Evolutionary conservation across 768 basidiomycete species (phyloP), one percentile per base, ranked within the genome.

Genomic region (Strobilomyces echinocephalus): DNA sequence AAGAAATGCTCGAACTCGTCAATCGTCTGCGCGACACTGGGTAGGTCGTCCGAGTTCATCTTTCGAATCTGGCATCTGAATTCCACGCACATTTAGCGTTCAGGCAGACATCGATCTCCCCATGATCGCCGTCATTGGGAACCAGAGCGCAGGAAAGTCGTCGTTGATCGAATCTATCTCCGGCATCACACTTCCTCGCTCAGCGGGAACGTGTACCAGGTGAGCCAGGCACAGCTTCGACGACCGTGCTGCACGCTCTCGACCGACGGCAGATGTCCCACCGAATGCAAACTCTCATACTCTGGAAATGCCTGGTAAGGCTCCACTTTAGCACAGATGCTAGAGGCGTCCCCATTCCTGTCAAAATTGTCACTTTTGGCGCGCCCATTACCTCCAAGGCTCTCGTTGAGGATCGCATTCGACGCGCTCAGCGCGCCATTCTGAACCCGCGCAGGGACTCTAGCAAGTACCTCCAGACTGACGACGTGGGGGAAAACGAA

Each of bases 141-240:
- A 76, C 2, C 88, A 90, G 57, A 85, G 82, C 41, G 85, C 84
- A 0, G 88, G 88, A 2, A 36, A 36, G 35, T 36, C 35, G 15
- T 36, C 35, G 6, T 15, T 36, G 15, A 36, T 36, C 16, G 87
- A 90, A 58, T 79, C 84, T 0, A 88, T 90, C 41, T 87, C 85
- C 0, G 85, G 87, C 0, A 79, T 89, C 16, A 84, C 79, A 0
- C 70, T 89, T 0, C 87, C 87, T 21, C 77, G 86, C 11, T 84
- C 83, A 0, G 73, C 80, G n/a, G 88, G 88, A 0, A 88, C 87
- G 0, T 89, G 88, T 54, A 91, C 88, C 1, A 75, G 88, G 88
- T 83, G 55, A 38, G 6, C 4, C 7, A 20, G 24, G 24, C 18
- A 1, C n/a, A 2, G 36, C 16, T 35, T 26, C 8, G 3, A 9